Evolutionary conservation across 179 eudicot species (phyloP), one percentile per base, ranked within the genome.

Genomic region (Amaranthus tricolor): DNA sequence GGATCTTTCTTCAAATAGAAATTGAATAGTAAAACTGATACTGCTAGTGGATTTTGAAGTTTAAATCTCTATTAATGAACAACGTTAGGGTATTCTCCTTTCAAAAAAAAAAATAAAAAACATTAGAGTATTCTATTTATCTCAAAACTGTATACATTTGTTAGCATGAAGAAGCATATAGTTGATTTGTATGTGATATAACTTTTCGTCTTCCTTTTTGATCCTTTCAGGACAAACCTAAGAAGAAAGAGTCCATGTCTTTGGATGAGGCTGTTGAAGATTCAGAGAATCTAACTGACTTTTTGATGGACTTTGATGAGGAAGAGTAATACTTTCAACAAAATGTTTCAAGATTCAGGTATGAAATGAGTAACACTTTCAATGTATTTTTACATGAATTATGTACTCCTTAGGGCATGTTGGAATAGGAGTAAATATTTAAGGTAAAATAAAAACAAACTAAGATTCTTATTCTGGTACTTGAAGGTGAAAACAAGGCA

Each of bases 241-340:
- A 86, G 82, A 90, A 93, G 82, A 83, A 84, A 77, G 79, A 83
- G 61, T 59, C 81, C 24, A 55, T 88, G 95, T 86, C 97, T 58
- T 85, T 95, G 76, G 96, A 88, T n/a, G 96, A 95, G 78, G 99
- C 99, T 68, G 71, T 90, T 11, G 97, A 84, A 49, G 99, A 95
- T 77, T 93, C 99, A 8, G 98, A 91, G 67, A 95, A 95, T 84
- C 81, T 95, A 49, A 95, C 99, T 16, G 99, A 95, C 81, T 95
- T 95, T 75, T 85, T 95, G 72, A 62, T 95, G 86, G 99, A 93
- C 81, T 95, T 93, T 61, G 98, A 95, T 11, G 92, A 88, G 81
- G 91, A 94, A 24, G 92, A 90, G 80, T 88, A 79, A 83, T 21
- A 50, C 67, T 60, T 53, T 13, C 19, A 15, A 16, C 21, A 52